Conservation (phyloP, 768 basidiomycete species). For the Exsudoporus frostii region DNA sequence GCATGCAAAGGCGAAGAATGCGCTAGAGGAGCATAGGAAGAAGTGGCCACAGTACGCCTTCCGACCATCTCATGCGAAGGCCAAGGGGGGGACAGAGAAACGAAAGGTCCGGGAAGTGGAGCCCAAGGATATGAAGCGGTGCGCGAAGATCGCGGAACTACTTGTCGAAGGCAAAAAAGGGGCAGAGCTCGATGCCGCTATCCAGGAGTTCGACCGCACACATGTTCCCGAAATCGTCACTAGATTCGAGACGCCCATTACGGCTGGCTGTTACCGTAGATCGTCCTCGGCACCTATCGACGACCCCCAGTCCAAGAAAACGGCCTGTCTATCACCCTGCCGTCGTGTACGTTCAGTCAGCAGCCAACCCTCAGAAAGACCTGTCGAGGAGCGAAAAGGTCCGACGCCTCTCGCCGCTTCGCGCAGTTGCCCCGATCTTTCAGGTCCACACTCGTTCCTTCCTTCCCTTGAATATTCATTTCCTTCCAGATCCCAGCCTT, state of each 20-base stretch:
- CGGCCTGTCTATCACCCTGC: constrained; percentile 20
- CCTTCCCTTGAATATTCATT: constrained; percentile 28
- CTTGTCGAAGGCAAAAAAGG: constrained; percentile 68
- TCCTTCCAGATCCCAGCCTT: constrained; percentile 40
- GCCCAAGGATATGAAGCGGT: constrained; percentile 55
- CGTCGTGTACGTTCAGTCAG: constrained; percentile 25
- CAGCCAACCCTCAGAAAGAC: constrained; percentile 18
- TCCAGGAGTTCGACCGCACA: constrained; percentile 55
- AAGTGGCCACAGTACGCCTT: constrained; percentile 73
- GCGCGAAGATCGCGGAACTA: constrained; percentile 65
- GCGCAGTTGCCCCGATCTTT: constrained; percentile 31
- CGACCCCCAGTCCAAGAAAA: constrained; percentile 35
- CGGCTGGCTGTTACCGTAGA: constrained; percentile 65
- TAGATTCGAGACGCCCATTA: constrained; percentile 70
- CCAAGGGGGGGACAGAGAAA: constrained; percentile 31
- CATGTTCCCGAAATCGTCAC: constrained; percentile 62
- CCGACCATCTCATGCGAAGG: constrained; percentile 50
- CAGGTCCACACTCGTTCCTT: constrained; percentile 34
- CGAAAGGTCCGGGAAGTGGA: constrained; percentile 37
- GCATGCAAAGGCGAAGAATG: constrained; percentile 72
- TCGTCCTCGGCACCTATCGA: constrained; percentile 61
- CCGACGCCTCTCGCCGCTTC: constrained; percentile 11
- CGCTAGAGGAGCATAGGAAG: constrained; percentile 70
- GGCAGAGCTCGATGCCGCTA: constrained; percentile 54
- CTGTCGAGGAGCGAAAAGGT: not conserved